A percentile compares a stretch with the other conserved stretches of the same genome.
phyloP scores from a whole-genome alignment of 2,329 filamentous ascomycete species.

The Aspergillus amoenus region DNA sequence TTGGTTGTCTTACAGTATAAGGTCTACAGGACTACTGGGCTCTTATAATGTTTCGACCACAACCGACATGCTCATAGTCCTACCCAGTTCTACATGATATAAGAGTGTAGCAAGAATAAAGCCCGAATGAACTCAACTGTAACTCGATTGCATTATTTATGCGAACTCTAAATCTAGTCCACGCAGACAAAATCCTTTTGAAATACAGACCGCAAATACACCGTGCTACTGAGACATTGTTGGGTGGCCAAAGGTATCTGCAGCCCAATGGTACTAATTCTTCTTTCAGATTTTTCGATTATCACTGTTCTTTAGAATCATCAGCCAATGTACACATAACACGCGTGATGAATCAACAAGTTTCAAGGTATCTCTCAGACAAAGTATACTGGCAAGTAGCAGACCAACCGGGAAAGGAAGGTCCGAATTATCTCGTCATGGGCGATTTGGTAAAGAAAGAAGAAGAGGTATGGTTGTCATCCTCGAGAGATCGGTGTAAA shows the following conservation, averaged over 20 bases:
- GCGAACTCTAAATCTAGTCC: neutral
- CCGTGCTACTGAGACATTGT: neutral
- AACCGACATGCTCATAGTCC: neutral
- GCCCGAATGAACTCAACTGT: neutral
- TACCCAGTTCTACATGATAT: neutral
- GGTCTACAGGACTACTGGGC: too few relatives aligned
- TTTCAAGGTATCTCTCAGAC: conserved; percentile 54
- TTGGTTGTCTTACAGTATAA: neutral
- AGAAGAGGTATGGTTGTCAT: conserved; percentile 59
- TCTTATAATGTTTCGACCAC: neutral
- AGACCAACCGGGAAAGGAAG: conserved; percentile 62
- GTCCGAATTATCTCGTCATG: conserved; percentile 64
- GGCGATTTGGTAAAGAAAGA: conserved; percentile 69
- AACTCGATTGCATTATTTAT: neutral
- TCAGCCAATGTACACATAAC: conserved; percentile 11
- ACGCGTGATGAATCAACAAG: neutral
- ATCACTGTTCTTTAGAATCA: neutral
- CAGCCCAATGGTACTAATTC: neutral
- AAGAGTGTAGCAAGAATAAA: neutral
- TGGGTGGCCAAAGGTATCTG: neutral
- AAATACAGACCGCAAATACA: neutral
- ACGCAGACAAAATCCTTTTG: neutral
- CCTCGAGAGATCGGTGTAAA: conserved; percentile 42
- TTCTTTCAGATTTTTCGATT: neutral
- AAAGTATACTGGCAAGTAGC: conserved; percentile 71